Base-by-base conservation (phyloP, 2,329 filamentous ascomycete species). In the Calonectria fujianensis region DNA sequence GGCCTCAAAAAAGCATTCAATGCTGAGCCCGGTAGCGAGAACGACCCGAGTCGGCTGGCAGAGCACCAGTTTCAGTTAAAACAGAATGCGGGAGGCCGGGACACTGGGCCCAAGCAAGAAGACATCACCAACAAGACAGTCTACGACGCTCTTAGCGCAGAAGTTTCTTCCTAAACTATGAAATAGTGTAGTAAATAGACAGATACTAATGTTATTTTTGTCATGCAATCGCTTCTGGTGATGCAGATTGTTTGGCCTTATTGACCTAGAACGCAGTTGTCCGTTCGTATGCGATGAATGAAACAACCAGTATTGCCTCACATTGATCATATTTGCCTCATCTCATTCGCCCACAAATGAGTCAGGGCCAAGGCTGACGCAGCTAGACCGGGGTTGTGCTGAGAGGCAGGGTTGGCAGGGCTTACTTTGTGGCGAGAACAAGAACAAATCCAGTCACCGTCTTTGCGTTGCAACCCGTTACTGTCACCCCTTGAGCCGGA, bases 31-130 rank as follows among this genome's bases (percentile, higher is more conserved):
- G 89, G 89, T 2, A 86, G 85, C 8, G 83, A 86, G 78, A 82
- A 89, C 72, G 89, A 91, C 77, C 89, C 89, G 5, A 84, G 85
- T 66, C 79, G 86, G 11, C 72, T 85, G 50, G 88, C 89, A 6
- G 89, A 89, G 81, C 76, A 83, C 51, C 85, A 86, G 76, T 84
- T 90, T 41, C 75, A 82, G 72, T 71, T 78, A 59, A 77, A 76
- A 20, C 77, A 80, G 65, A 78, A 74, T 41, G 74, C 77, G 9
- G 74, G 41, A 29, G 79, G 77, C 1, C 67, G 80, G n/a, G 80
- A 79, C 51, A 77, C 80, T 31, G 80, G 80, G 0, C 80, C 76
- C 16, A 83, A 75, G 27, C 81, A 86, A 74, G 67, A 37, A 1
- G 75, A 80, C 7, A 29, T 83, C 4, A 68, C 74, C 3, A 81